Evolutionary conservation across 83 land plant species (phyloP), one percentile per base, ranked within the genome.

Genomic region (Diphasiastrum complanatum): DNA sequence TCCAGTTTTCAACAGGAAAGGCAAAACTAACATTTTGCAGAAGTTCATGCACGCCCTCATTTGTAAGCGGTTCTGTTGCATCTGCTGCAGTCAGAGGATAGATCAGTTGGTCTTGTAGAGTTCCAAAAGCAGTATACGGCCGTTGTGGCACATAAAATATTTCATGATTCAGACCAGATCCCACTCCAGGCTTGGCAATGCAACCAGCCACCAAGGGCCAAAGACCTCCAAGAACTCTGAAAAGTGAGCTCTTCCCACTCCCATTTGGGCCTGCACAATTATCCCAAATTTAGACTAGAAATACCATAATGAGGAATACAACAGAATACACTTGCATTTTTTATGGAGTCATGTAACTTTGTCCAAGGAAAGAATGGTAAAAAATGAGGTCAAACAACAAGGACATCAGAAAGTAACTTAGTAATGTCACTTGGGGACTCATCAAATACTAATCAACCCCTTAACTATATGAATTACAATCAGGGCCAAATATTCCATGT

Each of bases 71-170:
- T 47, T 81, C 74, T 58, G 77, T 75, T 64, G 80, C 96, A 59
- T 89, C 79, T 20, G 73, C 67, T 23, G 76, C 72, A 26, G 99
- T 89, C 31, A 93, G 92, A 57, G 99, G 99, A 75, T 93, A 93
- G 47, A 93, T 93, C 49, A 93, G 78, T 68, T 93, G 99, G 62
- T 93, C 99, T 30, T 92, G 84, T 47, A 95, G 78, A 22, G 99
- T 95, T 20, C 99, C 96, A 18, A 95, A 80, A 52, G 96, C 91
- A 28, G 86, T 89, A 65, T 95, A 89, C 24, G 99, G 99, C 50
- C 99, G 73, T 68, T 93, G 99, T 47, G 99, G 99, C 35, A 93
- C 99, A 82, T 95, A 95, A 43, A 95, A 95, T 22, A 95, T 95
- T 73, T 89, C 99, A 61, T 86, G 96, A 62, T 86, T 95, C 12